phyloP scores from a whole-genome alignment of 495 filamentous ascomycete genomes.

The Acidomyces sp. region DNA sequence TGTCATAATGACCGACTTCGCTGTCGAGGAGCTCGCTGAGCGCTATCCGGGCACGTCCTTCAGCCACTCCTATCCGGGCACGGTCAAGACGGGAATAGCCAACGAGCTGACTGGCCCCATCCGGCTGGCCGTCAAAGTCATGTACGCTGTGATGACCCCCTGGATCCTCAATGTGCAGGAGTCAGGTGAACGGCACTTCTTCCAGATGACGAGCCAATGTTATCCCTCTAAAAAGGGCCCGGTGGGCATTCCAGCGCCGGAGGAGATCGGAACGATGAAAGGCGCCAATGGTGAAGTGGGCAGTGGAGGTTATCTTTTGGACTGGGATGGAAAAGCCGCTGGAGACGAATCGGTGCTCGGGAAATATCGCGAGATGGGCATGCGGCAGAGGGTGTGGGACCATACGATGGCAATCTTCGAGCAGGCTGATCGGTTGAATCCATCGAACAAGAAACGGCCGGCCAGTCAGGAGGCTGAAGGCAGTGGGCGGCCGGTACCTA shows the following conservation, averaged over 20 bases:
- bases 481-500: conserved; percentile 1
- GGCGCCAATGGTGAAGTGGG: conserved; percentile 25
- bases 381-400: conserved; percentile 27
- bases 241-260: conserved; percentile 14
- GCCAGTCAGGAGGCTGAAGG: conserved; percentile 8
- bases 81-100: conserved; percentile 21
- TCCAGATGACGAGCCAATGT: conserved; percentile 15
- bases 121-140: conserved; percentile 16
- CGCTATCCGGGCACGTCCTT: conserved; percentile 14
- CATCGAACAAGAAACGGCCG: conserved; percentile 4
- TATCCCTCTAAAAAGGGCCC: conserved; percentile 8
- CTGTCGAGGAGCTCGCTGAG: conserved; percentile 15
- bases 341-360: conserved; percentile 23
- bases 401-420: conserved; percentile 30
- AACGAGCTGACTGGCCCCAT: conserved; percentile 20
- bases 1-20: conserved; percentile 20
- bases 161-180: conserved; percentile 20
- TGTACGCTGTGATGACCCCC: conserved; percentile 18
- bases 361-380: conserved; percentile 24
- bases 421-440: conserved; percentile 9
- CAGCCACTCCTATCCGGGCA: conserved; percentile 21
- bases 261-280: conserved; percentile 16
- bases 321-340: conserved; percentile 26
- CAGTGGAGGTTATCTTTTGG: conserved; percentile 31
- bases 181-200: conserved; percentile 21